Percentiles rank a stretch among this genome's conserved stretches.
Conservation (phyloP, 495 filamentous ascomycete species). For the Trichoderma gamsii region DNA sequence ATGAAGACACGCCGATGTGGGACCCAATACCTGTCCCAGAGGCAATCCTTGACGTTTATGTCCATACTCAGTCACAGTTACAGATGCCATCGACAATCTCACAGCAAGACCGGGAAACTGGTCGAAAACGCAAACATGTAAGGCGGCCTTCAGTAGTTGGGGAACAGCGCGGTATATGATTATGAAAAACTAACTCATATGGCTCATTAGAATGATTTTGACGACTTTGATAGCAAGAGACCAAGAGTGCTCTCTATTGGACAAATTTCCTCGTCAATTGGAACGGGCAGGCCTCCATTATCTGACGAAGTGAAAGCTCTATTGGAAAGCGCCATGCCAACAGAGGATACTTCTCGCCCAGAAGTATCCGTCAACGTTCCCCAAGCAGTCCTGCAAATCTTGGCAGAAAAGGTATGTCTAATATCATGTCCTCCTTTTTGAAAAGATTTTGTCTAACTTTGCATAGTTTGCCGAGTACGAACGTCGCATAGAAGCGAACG, state of each 20-base stretch:
- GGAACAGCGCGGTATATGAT: background rate
- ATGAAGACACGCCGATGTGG: constrained; percentile 29
- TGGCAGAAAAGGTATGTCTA: constrained; percentile 12
- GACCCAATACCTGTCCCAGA: constrained; percentile 31
- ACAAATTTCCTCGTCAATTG: background rate
- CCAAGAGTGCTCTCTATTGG: background rate
- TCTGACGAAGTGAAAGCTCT: background rate
- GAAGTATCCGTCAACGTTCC: constrained; percentile 1
- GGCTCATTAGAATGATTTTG: background rate
- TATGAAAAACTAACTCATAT: background rate
- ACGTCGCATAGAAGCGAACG: background rate
- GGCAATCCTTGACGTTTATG: constrained; percentile 32
- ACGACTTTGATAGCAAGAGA: background rate
- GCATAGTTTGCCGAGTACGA: background rate
- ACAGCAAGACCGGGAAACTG: background rate
- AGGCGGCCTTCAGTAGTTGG: background rate
- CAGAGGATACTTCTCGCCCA: background rate
- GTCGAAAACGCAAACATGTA: constrained; percentile 16
- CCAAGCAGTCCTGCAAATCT: background rate
- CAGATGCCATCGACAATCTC: background rate
- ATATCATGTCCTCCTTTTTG: background rate
- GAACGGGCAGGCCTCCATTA: background rate
- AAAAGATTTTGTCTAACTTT: background rate
- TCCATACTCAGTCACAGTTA: constrained; percentile 18
- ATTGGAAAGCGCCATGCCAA: background rate